phyloP scores from a whole-genome alignment of 139 green algal genomes.

The Coccomyxa sp. region DNA sequence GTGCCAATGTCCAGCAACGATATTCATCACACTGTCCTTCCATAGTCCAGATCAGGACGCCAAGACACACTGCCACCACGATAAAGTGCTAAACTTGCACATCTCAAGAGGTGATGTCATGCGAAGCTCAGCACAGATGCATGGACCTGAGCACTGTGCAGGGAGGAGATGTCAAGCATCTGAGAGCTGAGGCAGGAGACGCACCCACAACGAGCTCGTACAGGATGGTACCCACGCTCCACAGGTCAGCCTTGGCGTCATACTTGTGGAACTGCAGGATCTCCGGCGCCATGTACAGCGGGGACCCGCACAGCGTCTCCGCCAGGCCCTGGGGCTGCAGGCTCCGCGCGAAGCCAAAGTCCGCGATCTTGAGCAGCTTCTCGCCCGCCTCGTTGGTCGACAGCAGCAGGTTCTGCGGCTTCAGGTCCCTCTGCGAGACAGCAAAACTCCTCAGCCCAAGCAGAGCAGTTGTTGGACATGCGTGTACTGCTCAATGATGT shows the following conservation, averaged over 20 bases:
- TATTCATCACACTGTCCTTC: too few species aligned
- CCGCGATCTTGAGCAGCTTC: constrained; percentile 92
- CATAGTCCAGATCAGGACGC: background rate
- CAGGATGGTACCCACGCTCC: constrained; percentile 94
- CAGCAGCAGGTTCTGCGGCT: constrained; percentile 95
- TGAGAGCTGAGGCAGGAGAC: constrained; percentile 53
- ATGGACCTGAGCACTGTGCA: too few species aligned
- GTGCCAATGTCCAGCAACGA: too few species aligned
- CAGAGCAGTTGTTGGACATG: background rate
- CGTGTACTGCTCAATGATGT: background rate
- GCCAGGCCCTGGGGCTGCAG: constrained; percentile 87
- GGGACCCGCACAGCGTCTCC: constrained; percentile 94
- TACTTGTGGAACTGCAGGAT: constrained; percentile 79
- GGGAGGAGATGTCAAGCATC: background rate
- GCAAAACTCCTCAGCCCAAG: background rate
- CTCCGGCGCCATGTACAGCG: constrained; percentile 99
- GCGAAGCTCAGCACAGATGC: too few species aligned
- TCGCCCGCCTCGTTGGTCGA: constrained; percentile 27
- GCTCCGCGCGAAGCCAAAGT: constrained; percentile 97
- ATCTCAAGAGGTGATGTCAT: too few species aligned
- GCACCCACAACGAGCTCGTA: constrained; percentile 87
- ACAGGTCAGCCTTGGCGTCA: constrained; percentile 79
- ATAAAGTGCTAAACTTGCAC: too few species aligned
- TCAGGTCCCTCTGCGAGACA: constrained; percentile 86
- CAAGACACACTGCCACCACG: background rate